Percentiles rank a stretch among this genome's conserved stretches.
phyloP scores from a whole-genome alignment of 2,329 filamentous ascomycete species.

The Sporothrix brunneoviolacea region DNA sequence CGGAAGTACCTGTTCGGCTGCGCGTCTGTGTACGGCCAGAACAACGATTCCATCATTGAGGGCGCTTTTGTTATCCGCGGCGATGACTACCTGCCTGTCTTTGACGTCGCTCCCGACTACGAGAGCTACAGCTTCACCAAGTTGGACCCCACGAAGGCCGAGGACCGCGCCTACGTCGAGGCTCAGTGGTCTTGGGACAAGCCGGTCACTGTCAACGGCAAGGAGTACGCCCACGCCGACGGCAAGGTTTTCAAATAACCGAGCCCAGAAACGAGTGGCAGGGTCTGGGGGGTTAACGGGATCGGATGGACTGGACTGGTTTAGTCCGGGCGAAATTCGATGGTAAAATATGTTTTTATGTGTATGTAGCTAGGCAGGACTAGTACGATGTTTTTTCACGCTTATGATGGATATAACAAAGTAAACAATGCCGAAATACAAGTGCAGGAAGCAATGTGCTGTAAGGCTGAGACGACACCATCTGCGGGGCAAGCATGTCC shows the following conservation, averaged over 20 bases:
- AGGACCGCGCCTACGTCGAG: constrained; percentile 80
- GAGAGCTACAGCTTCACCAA: constrained; percentile 97
- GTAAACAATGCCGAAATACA: neutral
- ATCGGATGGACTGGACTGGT: neutral
- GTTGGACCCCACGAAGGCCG: constrained; percentile 80
- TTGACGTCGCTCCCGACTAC: constrained; percentile 94
- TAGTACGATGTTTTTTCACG: constrained; percentile 6
- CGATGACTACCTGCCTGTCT: constrained; percentile 76
- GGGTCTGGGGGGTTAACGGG: neutral
- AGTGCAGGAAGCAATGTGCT: neutral
- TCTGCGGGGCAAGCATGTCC: too few species aligned
- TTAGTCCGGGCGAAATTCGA: neutral
- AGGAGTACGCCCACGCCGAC: constrained; percentile 80
- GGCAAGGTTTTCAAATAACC: constrained; percentile 99
- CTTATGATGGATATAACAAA: constrained; percentile 5
- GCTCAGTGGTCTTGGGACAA: constrained; percentile 91
- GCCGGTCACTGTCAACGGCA: constrained; percentile 70
- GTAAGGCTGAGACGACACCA: too few species aligned
- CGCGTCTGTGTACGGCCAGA: constrained; percentile 79
- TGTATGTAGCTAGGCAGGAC: constrained; percentile 8
- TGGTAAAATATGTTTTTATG: neutral
- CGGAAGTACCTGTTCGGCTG: constrained; percentile 97
- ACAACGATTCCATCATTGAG: constrained; percentile 84
- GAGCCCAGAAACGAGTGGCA: constrained; percentile 1
- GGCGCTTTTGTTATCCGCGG: constrained; percentile 95